A percentile compares a stretch with the other conserved stretches of the same genome.
phyloP scores from a whole-genome alignment of 495 filamentous ascomycete genomes.

The Aspergillus ostianus region DNA sequence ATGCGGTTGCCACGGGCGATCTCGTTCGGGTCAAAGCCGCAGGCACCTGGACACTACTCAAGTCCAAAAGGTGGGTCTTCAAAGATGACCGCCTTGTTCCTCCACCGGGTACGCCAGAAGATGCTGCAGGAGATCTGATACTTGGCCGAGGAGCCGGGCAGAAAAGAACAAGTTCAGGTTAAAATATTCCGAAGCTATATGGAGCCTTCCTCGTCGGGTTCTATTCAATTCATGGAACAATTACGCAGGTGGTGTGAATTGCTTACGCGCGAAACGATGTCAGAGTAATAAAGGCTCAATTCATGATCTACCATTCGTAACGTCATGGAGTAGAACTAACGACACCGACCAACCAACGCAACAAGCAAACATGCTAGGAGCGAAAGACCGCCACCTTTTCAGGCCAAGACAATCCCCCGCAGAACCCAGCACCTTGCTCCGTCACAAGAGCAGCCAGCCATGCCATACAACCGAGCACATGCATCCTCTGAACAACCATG shows the following conservation, averaged over 20 bases:
- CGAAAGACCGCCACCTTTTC: constrained; percentile 17
- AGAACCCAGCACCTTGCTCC: neutral
- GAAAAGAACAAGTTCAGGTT: constrained; percentile 21
- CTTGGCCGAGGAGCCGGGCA: constrained; percentile 25
- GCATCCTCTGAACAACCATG: constrained; percentile 6
- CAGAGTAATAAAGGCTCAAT: constrained; percentile 19
- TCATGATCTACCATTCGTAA: constrained; percentile 32
- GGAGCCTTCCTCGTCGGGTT: too few relatives aligned
- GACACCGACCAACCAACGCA: constrained; percentile 5
- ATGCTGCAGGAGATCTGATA: constrained; percentile 7
- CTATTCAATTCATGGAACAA: too few relatives aligned
- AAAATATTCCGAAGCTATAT: too few relatives aligned
- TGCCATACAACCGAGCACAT: constrained; percentile 10
- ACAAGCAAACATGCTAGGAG: constrained; percentile 3
- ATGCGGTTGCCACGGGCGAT: constrained; percentile 84
- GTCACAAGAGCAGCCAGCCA: neutral
- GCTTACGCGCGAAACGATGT: neutral
- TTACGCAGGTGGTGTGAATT: neutral
- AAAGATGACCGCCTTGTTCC: constrained; percentile 50
- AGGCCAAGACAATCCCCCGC: constrained; percentile 5
- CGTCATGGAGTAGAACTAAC: constrained; percentile 29
- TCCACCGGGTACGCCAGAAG: constrained; percentile 31
- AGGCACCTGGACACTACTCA: constrained; percentile 63
- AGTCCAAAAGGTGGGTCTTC: constrained; percentile 62
- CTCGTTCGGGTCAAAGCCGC: constrained; percentile 67